Evolutionary conservation across 1,284 basidiomycete genomes (phyloP).

Genomic region (Cutaneotrichosporon sp.): DNA sequence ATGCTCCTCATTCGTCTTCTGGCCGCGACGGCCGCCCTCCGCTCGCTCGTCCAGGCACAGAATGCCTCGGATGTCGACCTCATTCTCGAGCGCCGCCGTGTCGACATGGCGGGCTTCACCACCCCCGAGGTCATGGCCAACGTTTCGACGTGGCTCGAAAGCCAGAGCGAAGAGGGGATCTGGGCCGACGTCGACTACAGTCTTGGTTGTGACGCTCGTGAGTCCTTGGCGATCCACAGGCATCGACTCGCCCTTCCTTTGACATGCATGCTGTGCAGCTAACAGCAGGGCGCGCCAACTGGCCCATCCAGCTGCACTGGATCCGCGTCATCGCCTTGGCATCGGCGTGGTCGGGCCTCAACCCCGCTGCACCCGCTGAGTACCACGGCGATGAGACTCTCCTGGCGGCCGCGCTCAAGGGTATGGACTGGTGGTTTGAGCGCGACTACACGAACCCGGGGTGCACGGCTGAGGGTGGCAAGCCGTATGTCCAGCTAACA

Average conservation of each 20-base stretch:
- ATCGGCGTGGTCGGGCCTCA: slow-evolving; percentile 62
- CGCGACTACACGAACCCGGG: slow-evolving; percentile 61
- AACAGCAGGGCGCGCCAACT: slow-evolving; percentile 59
- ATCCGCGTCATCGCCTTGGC: slow-evolving; percentile 61
- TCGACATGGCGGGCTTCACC: slow-evolving; percentile 29
- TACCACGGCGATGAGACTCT: slow-evolving; percentile 56
- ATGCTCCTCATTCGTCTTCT: slow-evolving; percentile 2
- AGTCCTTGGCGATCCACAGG: too few species aligned
- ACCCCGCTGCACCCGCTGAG: slow-evolving; percentile 46
- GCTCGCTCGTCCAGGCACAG: background rate
- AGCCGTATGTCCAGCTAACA: slow-evolving; percentile 19
- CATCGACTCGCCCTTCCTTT: background rate
- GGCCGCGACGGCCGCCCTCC: background rate
- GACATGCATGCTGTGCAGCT: background rate
- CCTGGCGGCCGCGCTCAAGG: slow-evolving; percentile 56
- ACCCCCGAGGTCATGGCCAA: slow-evolving; percentile 11
- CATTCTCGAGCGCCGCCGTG: slow-evolving; percentile 22
- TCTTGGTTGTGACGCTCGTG: slow-evolving; percentile 61
- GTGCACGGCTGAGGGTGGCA: slow-evolving; percentile 62
- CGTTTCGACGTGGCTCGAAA: slow-evolving; percentile 22
- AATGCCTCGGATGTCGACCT: slow-evolving; percentile 10
- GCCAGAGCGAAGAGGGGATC: slow-evolving; percentile 55
- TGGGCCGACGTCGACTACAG: slow-evolving; percentile 65
- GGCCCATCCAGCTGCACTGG: slow-evolving; percentile 68
- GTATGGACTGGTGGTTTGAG: slow-evolving; percentile 66